phyloP scores from a whole-genome alignment of 169 alveolate species.

The Amoebophrya sp. region DNA sequence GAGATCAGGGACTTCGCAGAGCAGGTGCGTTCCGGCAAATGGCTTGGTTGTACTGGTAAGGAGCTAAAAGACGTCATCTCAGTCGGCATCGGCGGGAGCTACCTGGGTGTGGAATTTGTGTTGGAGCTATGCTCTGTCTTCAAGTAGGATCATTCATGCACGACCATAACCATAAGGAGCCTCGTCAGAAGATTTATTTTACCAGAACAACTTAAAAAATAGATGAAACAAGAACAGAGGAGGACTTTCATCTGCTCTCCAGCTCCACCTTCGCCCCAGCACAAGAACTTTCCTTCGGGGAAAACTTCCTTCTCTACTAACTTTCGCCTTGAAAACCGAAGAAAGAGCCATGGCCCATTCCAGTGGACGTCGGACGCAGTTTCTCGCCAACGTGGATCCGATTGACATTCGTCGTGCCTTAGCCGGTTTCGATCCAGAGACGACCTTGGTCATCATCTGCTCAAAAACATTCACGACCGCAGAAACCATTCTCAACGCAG shows the following conservation, averaged over 20 bases:
- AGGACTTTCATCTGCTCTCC: too few relatives aligned
- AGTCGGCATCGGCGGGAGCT: slow-evolving; percentile 99
- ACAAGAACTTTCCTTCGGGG: too few relatives aligned
- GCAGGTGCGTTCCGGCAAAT: slow-evolving; percentile 72
- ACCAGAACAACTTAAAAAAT: too few relatives aligned
- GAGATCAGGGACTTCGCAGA: not conserved
- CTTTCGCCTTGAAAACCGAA: not conserved
- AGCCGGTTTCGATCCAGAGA: slow-evolving; percentile 84
- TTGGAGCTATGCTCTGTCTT: too few relatives aligned
- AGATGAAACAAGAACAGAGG: too few relatives aligned
- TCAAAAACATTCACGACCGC: slow-evolving; percentile 99
- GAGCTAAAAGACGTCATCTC: slow-evolving; percentile 76
- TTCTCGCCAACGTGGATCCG: slow-evolving; percentile 98
- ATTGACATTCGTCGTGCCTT: slow-evolving; percentile 85
- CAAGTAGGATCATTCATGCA: too few relatives aligned
- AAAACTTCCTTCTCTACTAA: too few relatives aligned
- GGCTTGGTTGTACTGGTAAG: slow-evolving; percentile 84
- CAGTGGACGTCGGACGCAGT: slow-evolving; percentile 51
- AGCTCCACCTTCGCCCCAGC: too few relatives aligned
- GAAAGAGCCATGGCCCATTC: slow-evolving; percentile 35
- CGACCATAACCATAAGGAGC: too few relatives aligned
- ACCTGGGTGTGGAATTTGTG: slow-evolving; percentile 86
- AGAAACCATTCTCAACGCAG: slow-evolving; percentile 96
- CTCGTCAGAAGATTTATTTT: too few relatives aligned
- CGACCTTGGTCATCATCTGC: slow-evolving; percentile 83